Evolutionary conservation across 805 yeast species (phyloP), one percentile per base, ranked within the genome.

Genomic region (Lachancea nothofagi): DNA sequence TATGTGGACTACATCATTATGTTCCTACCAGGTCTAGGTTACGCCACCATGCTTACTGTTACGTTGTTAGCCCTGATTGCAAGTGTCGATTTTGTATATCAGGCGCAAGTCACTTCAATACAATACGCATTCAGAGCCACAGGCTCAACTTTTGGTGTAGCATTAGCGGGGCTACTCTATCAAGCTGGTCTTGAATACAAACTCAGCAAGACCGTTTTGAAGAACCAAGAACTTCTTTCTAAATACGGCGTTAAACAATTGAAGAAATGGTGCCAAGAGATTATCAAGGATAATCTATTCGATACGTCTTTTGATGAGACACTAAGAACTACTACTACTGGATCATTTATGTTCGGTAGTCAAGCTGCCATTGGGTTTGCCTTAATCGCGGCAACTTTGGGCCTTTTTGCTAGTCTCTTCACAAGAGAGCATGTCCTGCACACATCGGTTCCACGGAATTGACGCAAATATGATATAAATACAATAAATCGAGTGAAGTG

Each of bases 41-140:
- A 80, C 48, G 76, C 94, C 1, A 64, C 75, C 3, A 69, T 78
- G 57, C 67, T 85, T 45, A 85, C 95, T 0, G 75, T 83, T 2
- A 78, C 89, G 0, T 64, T 86, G 34, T 61, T 85, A 25, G 83
- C 94, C 0, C 69, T 86, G 61, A 82, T 86, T 39, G 80, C 93
- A 0, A 75, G 93, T 1, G 93, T 82, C 2, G 79, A 83, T 7
- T 60, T 67, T 17, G 70, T 74, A 38, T 74, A 70, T 53, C 95
- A 86, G 60, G 95, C 95, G 2, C 71, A 85, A 20, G 80, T 88
- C 3, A 87, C 95, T 0, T 82, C 94, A 0, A 82, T 87, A 40
- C 93, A 84, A 58, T 86, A 87, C 56, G 86, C 88, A 0, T 84
- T 82, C 65, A 72, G 93, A 53, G 79, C 88, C 7, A 79, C 86